Base-by-base conservation (phyloP, 2,329 filamentous ascomycete species). In the Lasiodiplodia gonubiensis region DNA sequence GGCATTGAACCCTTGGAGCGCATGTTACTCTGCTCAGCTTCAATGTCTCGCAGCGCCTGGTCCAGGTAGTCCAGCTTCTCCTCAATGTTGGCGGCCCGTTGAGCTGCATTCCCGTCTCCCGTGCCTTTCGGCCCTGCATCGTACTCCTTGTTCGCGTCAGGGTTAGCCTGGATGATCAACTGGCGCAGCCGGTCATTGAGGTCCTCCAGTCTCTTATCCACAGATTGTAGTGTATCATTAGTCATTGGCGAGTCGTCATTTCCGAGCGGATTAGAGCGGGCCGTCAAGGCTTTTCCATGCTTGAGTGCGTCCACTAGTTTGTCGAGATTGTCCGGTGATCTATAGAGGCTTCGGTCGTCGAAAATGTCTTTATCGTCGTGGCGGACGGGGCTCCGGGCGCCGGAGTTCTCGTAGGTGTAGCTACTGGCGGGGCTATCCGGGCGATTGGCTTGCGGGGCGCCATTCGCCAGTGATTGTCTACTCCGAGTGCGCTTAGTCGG, bases 401-500 rank as follows among this genome's bases (percentile, higher is more conserved):
- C 57, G 60, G 85, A 85, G 72, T 88, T 86, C 14, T 88, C 85
- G 72, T 89, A 90, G 1, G 88, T 89, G 73, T 92, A 90, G 70
- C 92, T 86, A 80, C 90, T 93, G 75, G 92, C 91, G 8, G 91
- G 90, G 72, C 90, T 93, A 66, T 90, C 89, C 6, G 90, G 91
- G 69, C 92, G 78, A 54, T 70, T 69, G 64, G 70, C 68, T 53
- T 78, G 70, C 35, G 72, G 73, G 46, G 70, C 72, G 35, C 73
- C 74, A 6, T 77, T 73, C 33, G 72, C 67, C 23, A 74, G 67
- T 23, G 86, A 39, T 77, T 81, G 78, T 27, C 59, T 39, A 39
- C 60, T 68, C 37, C 51, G 27, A 65, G 81, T 82, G 71, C 86
- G 87, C 74, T 87, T 90, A 68, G 85, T 83, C n/a, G 90, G 84